Percentiles rank a stretch among this genome's conserved stretches.
Evolutionary conservation across 106 monocot genomes (phyloP).

Genomic region (Amphibolis antarctica): DNA sequence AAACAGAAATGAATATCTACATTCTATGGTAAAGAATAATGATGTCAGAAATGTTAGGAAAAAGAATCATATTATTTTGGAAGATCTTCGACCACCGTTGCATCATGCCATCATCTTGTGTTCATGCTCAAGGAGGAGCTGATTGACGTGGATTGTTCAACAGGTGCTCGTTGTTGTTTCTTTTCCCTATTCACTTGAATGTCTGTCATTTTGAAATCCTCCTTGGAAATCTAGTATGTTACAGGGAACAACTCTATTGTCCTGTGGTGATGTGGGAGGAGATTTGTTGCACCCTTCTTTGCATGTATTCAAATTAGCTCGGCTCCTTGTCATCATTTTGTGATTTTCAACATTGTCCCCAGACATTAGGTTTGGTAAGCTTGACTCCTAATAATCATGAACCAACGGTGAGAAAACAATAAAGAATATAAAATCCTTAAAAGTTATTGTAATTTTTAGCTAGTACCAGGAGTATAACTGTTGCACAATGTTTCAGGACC

Average conservation of each 20-base stretch:
- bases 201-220: background rate
- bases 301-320: constrained; percentile 24
- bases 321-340: constrained; percentile 63
- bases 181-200: background rate
- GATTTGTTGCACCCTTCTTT: constrained; percentile 44
- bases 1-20: too few relatives aligned
- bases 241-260: background rate
- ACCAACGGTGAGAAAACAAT: background rate
- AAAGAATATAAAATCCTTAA: background rate
- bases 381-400: constrained; percentile 42
- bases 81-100: too few relatives aligned
- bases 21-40: too few relatives aligned
- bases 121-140: too few relatives aligned
- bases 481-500: constrained; percentile 85
- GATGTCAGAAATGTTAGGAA: too few relatives aligned
- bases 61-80: too few relatives aligned
- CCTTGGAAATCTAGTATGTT: background rate
- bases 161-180: background rate
- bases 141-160: too few relatives aligned
- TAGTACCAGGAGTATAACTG: constrained; percentile 59
- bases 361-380: constrained; percentile 44
- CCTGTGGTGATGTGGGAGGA: constrained; percentile 25
- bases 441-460: background rate
- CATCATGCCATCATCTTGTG: too few relatives aligned
- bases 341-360: constrained; percentile 11